Evolutionary conservation across 1,139 yeast genomes (phyloP).

Genomic region (Eremothecium cymbalariae): DNA sequence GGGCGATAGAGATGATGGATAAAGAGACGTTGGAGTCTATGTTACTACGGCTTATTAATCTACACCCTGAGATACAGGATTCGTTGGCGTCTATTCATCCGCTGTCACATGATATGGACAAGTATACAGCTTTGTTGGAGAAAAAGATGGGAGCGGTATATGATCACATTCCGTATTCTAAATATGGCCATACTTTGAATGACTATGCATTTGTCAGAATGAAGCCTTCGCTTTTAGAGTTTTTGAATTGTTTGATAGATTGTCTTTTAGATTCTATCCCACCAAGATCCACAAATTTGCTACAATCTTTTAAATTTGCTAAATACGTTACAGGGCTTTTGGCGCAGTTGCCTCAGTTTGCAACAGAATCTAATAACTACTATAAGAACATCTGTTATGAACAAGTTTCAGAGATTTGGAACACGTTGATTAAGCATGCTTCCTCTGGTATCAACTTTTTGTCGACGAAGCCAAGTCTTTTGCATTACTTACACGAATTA

Average conservation of each 20-base stretch:
- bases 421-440: constrained; percentile 44
- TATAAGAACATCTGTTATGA: constrained; percentile 68
- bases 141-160: constrained; percentile 21
- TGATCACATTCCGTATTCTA: constrained; percentile 27
- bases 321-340: constrained; percentile 59
- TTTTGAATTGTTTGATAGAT: constrained; percentile 70
- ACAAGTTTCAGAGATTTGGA: constrained; percentile 73
- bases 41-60: constrained; percentile 21
- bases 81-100: constrained; percentile 18
- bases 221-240: constrained; percentile 64
- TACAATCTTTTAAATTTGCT: constrained; percentile 55
- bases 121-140: constrained; percentile 19
- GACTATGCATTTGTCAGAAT: constrained; percentile 88
- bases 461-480: constrained; percentile 26
- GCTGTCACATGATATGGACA: constrained; percentile 17
- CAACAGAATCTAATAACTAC: constrained; percentile 63
- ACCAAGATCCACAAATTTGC: constrained; percentile 48
- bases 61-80: constrained; percentile 24
- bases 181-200: constrained; percentile 23
- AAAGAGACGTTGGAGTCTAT: constrained; percentile 23
- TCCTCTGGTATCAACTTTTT: constrained; percentile 37
- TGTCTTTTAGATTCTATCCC: constrained; percentile 73
- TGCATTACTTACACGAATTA: constrained; percentile 47
- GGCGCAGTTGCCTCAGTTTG: constrained; percentile 64
- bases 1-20: constrained; percentile 29